Evolutionary conservation across 371 early-diverging fungal species (phyloP).

Genomic region (Gilbertella persicaria): DNA sequence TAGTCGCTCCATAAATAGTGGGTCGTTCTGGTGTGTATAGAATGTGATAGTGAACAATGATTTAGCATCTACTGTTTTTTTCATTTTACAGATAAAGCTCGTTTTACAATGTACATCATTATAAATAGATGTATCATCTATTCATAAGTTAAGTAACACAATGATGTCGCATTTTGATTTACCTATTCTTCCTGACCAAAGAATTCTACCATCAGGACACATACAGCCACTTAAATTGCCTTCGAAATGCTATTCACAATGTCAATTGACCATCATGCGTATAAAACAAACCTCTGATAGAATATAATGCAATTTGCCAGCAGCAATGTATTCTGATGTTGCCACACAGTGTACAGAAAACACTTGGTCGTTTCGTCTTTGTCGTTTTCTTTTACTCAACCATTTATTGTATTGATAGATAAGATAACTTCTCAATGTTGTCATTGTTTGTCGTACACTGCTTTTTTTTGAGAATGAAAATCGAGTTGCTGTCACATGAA

Average conservation of each 20-base stretch:
- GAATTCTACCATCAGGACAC: conserved; percentile 13
- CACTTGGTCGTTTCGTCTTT: neutral
- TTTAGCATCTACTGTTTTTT: neutral
- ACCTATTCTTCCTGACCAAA: conserved; percentile 17
- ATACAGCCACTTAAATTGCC: conserved; percentile 21
- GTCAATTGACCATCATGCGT: too few species aligned
- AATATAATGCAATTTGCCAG: conserved; percentile 27
- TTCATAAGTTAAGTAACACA: too few species aligned
- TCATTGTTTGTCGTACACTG: too few species aligned
- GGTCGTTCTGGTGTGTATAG: neutral
- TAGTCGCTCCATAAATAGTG: neutral
- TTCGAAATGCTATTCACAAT: conserved; percentile 25
- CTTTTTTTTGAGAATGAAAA: too few species aligned
- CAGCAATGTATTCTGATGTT: conserved; percentile 20
- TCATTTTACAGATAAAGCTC: neutral
- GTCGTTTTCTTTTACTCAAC: too few species aligned
- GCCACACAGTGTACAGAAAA: conserved; percentile 7
- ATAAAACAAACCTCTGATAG: conserved; percentile 24
- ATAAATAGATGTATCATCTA: too few species aligned
- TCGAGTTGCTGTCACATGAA: too few species aligned
- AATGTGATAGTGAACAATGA: neutral
- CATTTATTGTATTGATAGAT: too few species aligned
- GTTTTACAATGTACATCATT: neutral
- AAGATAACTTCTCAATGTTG: too few species aligned
- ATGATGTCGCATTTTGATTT: neutral